Evolutionary conservation across 2,329 filamentous ascomycete genomes (phyloP).

Genomic region (Monilinia vaccinii-corymbosi): DNA sequence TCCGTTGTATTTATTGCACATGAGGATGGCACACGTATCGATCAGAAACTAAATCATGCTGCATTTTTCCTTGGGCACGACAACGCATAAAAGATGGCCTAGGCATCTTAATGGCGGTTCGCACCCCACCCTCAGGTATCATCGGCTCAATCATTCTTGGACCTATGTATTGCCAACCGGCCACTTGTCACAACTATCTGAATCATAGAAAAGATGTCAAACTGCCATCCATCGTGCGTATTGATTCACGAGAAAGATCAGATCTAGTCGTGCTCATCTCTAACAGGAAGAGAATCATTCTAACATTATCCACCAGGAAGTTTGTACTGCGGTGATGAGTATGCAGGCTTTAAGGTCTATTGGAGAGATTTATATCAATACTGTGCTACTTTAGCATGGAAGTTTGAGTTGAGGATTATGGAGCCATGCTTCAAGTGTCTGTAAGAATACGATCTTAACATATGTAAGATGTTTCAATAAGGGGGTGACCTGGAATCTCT

Average conservation of each 20-base stretch:
- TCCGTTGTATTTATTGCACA: background rate
- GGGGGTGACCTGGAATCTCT: background rate
- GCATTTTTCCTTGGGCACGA: background rate
- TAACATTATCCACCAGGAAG: too few species aligned
- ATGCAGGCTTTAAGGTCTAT: background rate
- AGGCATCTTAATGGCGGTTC: background rate
- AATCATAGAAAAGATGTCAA: background rate
- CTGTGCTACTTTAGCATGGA: background rate
- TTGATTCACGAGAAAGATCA: background rate
- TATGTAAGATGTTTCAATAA: background rate
- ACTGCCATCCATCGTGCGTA: background rate
- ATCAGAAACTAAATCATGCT: constrained; percentile 4
- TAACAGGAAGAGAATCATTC: background rate
- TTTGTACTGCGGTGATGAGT: background rate
- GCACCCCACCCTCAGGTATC: background rate
- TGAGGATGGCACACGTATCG: constrained; percentile 5
- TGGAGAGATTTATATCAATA: too few species aligned
- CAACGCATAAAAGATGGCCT: constrained; percentile 1
- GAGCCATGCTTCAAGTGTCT: background rate
- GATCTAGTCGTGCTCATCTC: background rate
- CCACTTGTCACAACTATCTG: background rate
- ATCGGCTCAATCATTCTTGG: background rate
- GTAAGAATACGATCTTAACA: background rate
- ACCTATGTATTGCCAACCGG: background rate
- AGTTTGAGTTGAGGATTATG: background rate